These are phyloP conservation scores for Pythium aphanidermatum DNA, from an alignment of 352 stramenopile genomes.

Conservation along the genomic window DNA sequence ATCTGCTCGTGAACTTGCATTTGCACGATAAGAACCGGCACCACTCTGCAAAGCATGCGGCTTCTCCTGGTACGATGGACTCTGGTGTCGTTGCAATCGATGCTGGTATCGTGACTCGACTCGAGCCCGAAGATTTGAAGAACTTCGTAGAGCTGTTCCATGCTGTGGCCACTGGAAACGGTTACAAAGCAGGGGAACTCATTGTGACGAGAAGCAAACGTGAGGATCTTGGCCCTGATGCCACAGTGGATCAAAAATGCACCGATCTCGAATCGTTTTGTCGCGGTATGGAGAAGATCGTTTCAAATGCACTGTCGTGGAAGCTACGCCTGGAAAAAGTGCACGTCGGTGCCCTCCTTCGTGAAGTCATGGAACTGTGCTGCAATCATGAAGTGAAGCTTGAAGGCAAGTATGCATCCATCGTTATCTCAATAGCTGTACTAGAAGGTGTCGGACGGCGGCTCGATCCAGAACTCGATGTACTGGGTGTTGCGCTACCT, in stretches of 20 bases:
- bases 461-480: constrained; percentile 88
- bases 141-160: constrained; percentile 88
- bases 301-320: constrained; percentile 54
- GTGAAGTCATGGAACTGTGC: constrained; percentile 86
- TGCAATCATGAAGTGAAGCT: constrained; percentile 91
- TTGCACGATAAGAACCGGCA: constrained; percentile 2
- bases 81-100: constrained; percentile 71
- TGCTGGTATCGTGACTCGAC: constrained; percentile 78
- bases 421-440: constrained; percentile 92
- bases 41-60: constrained; percentile 1
- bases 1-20: constrained; percentile 72
- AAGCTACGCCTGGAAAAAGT: constrained; percentile 67
- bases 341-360: constrained; percentile 62
- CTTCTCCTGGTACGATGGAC: constrained; percentile 1
- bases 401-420: constrained; percentile 92
- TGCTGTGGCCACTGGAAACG: constrained; percentile 70
- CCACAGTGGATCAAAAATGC: constrained; percentile 42
- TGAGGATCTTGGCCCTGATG: constrained; percentile 23
- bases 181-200: constrained; percentile 70
- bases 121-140: constrained; percentile 63
- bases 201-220: constrained; percentile 65
- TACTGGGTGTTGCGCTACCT: constrained; percentile 84
- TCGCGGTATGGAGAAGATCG: constrained; percentile 62
- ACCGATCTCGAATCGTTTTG: constrained; percentile 72
- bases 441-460: constrained; percentile 89